These are phyloP conservation scores for Blakeslea trispora DNA, from an alignment of 371 early-diverging fungal species.

Conservation along the genomic window DNA sequence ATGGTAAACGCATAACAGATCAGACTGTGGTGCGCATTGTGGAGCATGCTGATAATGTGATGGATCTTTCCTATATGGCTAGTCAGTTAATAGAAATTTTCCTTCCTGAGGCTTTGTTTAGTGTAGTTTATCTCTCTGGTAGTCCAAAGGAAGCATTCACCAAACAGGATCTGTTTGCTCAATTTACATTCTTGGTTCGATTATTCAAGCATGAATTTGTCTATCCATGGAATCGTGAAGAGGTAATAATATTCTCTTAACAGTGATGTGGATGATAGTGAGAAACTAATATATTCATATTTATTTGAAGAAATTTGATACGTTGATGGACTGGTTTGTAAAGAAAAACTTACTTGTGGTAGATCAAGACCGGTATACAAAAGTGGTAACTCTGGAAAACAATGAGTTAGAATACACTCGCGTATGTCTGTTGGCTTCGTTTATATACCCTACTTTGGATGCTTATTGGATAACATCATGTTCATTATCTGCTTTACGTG, in stretches of 20 bases:
- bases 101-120: slow-evolving; percentile 45
- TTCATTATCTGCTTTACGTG: slow-evolving; percentile 51
- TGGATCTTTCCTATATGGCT: slow-evolving; percentile 52
- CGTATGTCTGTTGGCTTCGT: slow-evolving; percentile 48
- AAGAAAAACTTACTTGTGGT: slow-evolving; percentile 26
- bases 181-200: slow-evolving; percentile 46
- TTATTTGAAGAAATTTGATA: slow-evolving; percentile 50
- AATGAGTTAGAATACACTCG: slow-evolving; percentile 35
- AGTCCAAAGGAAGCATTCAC: slow-evolving; percentile 13
- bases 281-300: too few species aligned
- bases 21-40: slow-evolving; percentile 42
- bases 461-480: slow-evolving; percentile 58
- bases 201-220: slow-evolving; percentile 52
- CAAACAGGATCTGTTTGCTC: slow-evolving; percentile 31
- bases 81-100: slow-evolving; percentile 47
- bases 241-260: slow-evolving; percentile 29
- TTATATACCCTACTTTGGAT: slow-evolving; percentile 51
- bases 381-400: slow-evolving; percentile 27
- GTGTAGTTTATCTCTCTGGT: slow-evolving; percentile 42
- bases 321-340: slow-evolving; percentile 34
- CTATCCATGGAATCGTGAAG: slow-evolving; percentile 46
- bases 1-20: slow-evolving; percentile 44
- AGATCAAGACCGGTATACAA: slow-evolving; percentile 25
- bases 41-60: slow-evolving; percentile 55
- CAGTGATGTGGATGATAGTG: neutral